Percentiles rank a stretch among this genome's conserved stretches.
phyloP scores from a whole-genome alignment of 768 basidiomycete genomes.

The Amanita phalloides region DNA sequence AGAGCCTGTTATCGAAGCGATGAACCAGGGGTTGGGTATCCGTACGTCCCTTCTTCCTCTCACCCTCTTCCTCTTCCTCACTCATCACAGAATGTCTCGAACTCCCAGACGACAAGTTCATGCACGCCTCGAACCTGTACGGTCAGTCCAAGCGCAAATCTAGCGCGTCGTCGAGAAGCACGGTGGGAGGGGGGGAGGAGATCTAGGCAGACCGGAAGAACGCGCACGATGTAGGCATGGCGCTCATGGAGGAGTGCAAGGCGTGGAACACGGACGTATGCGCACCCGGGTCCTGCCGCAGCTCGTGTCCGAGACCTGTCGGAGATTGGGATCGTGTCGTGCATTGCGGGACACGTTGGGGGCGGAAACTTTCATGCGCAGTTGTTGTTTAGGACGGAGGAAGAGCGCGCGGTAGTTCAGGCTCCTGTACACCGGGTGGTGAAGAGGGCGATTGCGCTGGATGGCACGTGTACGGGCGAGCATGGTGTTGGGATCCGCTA shows the following conservation, averaged over 20 bases:
- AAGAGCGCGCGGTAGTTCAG: constrained; percentile 32
- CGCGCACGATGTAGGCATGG: constrained; percentile 44
- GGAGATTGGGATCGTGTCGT: constrained; percentile 41
- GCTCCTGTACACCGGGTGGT: constrained; percentile 52
- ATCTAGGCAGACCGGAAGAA: constrained; percentile 74
- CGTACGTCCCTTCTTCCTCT: constrained; percentile 38
- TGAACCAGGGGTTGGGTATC: constrained; percentile 64
- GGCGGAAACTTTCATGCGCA: constrained; percentile 49
- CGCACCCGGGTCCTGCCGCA: constrained; percentile 62
- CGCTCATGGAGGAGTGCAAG: constrained; percentile 42
- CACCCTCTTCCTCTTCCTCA: not conserved
- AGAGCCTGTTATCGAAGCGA: constrained; percentile 61
- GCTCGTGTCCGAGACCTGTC: constrained; percentile 56
- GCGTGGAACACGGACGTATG: constrained; percentile 74
- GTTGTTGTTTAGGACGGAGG: constrained; percentile 48
- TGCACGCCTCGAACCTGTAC: constrained; percentile 48
- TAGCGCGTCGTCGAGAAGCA: constrained; percentile 48
- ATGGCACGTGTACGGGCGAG: constrained; percentile 79
- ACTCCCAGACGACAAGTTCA: constrained; percentile 62
- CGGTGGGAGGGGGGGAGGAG: constrained; percentile 46
- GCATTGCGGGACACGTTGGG: constrained; percentile 69
- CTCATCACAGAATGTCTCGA: constrained; percentile 64
- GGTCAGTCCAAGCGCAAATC: constrained; percentile 41
- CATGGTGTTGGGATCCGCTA: constrained; percentile 80
- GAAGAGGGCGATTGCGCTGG: constrained; percentile 52